Percentiles rank a stretch among this genome's conserved stretches.
phyloP scores from a whole-genome alignment of 2,329 filamentous ascomycete genomes.

The Biscogniauxia mediterranea region DNA sequence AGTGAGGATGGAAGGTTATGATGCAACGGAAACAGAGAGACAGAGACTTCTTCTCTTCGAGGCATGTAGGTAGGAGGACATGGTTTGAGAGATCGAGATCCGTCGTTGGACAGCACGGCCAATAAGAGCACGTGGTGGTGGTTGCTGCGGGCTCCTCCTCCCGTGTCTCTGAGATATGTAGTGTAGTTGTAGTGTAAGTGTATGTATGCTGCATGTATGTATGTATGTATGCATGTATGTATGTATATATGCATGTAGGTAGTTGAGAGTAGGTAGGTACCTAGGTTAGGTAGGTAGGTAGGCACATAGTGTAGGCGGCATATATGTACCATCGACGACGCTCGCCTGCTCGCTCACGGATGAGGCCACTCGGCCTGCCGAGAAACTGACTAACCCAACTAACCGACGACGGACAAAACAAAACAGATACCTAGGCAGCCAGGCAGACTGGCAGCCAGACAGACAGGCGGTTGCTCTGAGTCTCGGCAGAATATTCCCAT shows the following conservation, averaged over 20 bases:
- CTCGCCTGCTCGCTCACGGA: not conserved
- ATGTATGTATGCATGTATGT: conserved; percentile 1
- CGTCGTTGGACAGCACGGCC: conserved; percentile 13
- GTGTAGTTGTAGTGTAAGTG: conserved; percentile 1
- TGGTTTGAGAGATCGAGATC: conserved; percentile 22
- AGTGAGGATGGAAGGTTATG: conserved; percentile 7
- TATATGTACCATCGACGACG: not conserved
- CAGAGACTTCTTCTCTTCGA: not conserved
- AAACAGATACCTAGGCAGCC: too few species aligned
- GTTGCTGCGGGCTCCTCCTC: not conserved
- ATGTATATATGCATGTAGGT: not conserved
- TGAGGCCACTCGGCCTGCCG: not conserved
- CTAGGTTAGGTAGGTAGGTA: too few species aligned
- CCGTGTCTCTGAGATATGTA: conserved; percentile 12
- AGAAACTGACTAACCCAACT: too few species aligned
- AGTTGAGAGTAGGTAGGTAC: not conserved
- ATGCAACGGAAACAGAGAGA: conserved; percentile 1
- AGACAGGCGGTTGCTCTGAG: not conserved
- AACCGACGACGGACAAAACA: too few species aligned
- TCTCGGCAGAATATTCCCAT: not conserved
- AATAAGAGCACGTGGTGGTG: conserved; percentile 11
- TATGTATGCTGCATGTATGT: conserved; percentile 18
- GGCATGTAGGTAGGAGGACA: not conserved
- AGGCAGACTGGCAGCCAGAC: too few species aligned
- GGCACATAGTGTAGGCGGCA: too few species aligned